A percentile compares a stretch with the other conserved stretches of the same genome.
These are phyloP conservation scores for Daldinia loculata DNA, from an alignment of 495 filamentous ascomycete genomes.

Conservation along the genomic window DNA sequence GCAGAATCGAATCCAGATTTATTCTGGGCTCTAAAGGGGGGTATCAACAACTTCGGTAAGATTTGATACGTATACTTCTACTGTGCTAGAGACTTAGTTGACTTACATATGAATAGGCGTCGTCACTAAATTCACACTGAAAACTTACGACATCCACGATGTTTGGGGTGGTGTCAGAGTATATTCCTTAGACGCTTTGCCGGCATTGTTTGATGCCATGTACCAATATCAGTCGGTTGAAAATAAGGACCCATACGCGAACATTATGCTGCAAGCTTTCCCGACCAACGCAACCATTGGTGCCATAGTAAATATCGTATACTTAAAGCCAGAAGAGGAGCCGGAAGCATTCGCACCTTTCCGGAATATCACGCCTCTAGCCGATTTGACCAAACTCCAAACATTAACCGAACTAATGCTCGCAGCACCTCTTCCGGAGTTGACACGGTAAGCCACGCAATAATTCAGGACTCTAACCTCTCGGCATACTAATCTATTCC, in stretches of 20 bases:
- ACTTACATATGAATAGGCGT: slow-evolving; percentile 43
- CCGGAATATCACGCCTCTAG: slow-evolving; percentile 32
- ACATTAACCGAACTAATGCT: slow-evolving; percentile 38
- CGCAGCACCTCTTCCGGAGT: slow-evolving; percentile 21
- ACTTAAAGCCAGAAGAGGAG: slow-evolving; percentile 35
- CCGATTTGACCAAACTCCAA: slow-evolving; percentile 36
- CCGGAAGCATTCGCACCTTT: slow-evolving; percentile 40
- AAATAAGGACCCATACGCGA: slow-evolving; percentile 42
- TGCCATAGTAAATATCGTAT: slow-evolving; percentile 43
- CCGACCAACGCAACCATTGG: slow-evolving; percentile 42
- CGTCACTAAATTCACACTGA: slow-evolving; percentile 55
- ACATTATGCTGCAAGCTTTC: slow-evolving; percentile 45
- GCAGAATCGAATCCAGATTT: slow-evolving; percentile 49
- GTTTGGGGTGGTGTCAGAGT: slow-evolving; percentile 54
- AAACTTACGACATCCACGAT: slow-evolving; percentile 53
- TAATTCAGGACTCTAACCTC: neutral
- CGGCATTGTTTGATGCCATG: slow-evolving; percentile 39
- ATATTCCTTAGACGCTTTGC: slow-evolving; percentile 45
- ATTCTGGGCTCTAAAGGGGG: slow-evolving; percentile 57
- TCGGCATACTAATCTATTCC: slow-evolving; percentile 8
- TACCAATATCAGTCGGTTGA: slow-evolving; percentile 34
- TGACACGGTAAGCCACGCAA: slow-evolving; percentile 26
- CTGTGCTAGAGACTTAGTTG: neutral
- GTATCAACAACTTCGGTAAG: slow-evolving; percentile 62
- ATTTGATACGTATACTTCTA: slow-evolving; percentile 21